These are phyloP conservation scores for Candida rishiriensis DNA, from an alignment of 805 yeast species.

Conservation along the genomic window DNA sequence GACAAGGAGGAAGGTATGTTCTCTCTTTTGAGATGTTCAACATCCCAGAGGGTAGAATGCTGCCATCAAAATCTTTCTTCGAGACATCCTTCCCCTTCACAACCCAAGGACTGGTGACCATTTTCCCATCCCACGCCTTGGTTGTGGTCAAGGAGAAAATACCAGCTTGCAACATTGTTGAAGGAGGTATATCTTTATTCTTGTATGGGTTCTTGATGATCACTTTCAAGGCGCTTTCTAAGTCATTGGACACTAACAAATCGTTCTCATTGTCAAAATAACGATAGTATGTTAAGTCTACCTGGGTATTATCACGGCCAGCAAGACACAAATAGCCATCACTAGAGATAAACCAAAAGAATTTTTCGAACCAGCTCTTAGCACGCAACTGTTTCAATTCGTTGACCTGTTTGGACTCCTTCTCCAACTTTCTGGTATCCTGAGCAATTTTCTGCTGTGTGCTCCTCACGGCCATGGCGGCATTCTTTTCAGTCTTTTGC, in stretches of 20 bases:
- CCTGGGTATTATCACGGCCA: constrained; percentile 78
- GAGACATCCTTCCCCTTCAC: constrained; percentile 65
- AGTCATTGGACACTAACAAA: constrained; percentile 66
- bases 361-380: constrained; percentile 91
- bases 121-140: constrained; percentile 85
- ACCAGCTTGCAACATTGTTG: constrained; percentile 87
- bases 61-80: constrained; percentile 58
- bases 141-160: constrained; percentile 76
- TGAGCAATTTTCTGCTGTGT: constrained; percentile 74
- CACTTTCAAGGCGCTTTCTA: constrained; percentile 69
- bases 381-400: constrained; percentile 56
- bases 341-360: constrained; percentile 87
- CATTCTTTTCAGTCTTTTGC: constrained; percentile 71
- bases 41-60: constrained; percentile 56
- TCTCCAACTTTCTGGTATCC: constrained; percentile 63
- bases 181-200: constrained; percentile 73
- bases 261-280: constrained; percentile 70
- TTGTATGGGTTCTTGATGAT: constrained; percentile 76
- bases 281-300: constrained; percentile 74
- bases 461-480: constrained; percentile 72
- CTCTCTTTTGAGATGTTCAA: constrained; percentile 53
- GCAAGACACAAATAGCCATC: constrained; percentile 85
- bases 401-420: constrained; percentile 46
- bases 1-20: constrained; percentile 68
- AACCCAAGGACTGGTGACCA: constrained; percentile 82